Base-by-base conservation (phyloP, 1,139 yeast species). In the Blastobotrys capitulatus region DNA sequence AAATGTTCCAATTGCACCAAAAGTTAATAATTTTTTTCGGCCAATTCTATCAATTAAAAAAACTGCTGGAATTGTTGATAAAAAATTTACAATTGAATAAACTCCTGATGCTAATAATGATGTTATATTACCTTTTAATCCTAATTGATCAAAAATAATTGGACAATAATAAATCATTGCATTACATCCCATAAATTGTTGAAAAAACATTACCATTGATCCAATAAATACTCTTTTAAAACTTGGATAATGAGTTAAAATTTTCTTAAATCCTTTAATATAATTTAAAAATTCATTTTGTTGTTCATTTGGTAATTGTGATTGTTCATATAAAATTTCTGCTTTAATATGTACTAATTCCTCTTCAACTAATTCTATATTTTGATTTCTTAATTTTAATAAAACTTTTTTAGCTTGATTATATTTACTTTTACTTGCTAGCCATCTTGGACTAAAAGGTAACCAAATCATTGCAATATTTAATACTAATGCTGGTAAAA, bases 371-470 rank as follows among this genome's bases (percentile, higher is more conserved):
- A 15, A 20, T 12, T 19, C n/a, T 3, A 35, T 35, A 35, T 4
- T 35, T 20, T 15, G 20, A 4, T 8, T 8, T 40, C 70, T 57
- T 20, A 66, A 60, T 46, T 67, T 65, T 22, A 83, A 63, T 48
- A 83, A 76, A 49, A 80, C 72, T 2, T 62, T 60, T 58, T 74
- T 76, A 38, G 84, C 81, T 55, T 81, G 82, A 18, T 82, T 86
- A 81, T 85, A 80, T 54, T 76, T 69, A 50, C 78, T 84, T 57
- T 77, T 76, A 54, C 78, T 73, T 18, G 82, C 83, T 56, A 78
- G 71, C 88, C 89, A 84, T 64, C 84, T 76, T 38, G 92, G 90
- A 6, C 90, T 82, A 65, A 83, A 90, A 20, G 84, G 88, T 52
- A 83, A 69, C 55, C 78, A 67, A 59, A 77, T 66, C 44, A 74